Conservation (phyloP, 2,329 filamentous ascomycete genomes). For the Talaromyces piceae region DNA sequence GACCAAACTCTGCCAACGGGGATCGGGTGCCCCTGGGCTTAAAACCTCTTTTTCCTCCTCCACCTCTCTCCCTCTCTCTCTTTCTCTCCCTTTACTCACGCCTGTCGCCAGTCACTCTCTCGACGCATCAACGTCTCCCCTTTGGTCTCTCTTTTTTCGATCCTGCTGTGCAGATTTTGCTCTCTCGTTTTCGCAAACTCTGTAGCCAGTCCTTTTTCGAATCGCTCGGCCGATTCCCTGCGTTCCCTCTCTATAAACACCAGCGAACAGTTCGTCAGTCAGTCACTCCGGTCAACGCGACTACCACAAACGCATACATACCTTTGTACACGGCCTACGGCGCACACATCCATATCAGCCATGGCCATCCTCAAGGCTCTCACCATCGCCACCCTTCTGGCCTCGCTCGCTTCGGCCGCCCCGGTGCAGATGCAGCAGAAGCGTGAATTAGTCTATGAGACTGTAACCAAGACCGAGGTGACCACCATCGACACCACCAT, state of each 20-base stretch:
- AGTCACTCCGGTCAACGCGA: conserved; percentile 2
- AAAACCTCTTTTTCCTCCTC: neutral
- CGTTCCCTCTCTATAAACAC: conserved; percentile 1
- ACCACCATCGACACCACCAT: conserved; percentile 44
- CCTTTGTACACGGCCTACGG: too few relatives aligned
- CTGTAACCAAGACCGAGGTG: conserved; percentile 40
- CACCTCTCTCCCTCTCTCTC: neutral
- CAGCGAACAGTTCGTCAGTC: too few relatives aligned
- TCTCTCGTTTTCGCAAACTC: conserved; percentile 9
- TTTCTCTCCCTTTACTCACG: neutral
- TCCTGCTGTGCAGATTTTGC: conserved; percentile 14
- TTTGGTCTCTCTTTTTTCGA: conserved; percentile 2
- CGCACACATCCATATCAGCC: conserved; percentile 10
- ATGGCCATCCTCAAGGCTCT: conserved; percentile 35
- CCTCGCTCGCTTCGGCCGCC: conserved; percentile 23
- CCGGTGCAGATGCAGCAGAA: conserved; percentile 31
- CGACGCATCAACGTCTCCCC: neutral
- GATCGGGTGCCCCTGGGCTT: too few relatives aligned
- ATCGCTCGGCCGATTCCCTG: conserved; percentile 13
- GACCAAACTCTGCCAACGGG: neutral
- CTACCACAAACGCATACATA: conserved; percentile 5
- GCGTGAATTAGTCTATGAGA: conserved; percentile 43
- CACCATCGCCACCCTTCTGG: conserved; percentile 29
- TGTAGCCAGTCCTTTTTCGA: conserved; percentile 1
- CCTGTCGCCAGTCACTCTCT: neutral